Base-by-base conservation (phyloP, 805 yeast genomes). In the Cyberlindnera suaveolens region DNA sequence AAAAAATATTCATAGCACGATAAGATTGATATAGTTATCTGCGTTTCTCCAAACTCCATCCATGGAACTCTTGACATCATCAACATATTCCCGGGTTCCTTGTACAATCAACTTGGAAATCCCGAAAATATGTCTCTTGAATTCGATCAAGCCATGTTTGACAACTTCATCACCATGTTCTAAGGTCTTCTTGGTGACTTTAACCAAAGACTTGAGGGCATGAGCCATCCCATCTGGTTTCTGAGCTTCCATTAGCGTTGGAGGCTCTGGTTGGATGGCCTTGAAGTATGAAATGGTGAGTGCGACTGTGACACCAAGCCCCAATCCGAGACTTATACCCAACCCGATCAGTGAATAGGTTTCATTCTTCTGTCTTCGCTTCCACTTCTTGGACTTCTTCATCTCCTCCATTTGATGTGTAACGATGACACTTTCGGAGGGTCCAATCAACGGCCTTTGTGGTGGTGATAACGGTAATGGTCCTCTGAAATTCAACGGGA, bases 231-330 rank as follows among this genome's bases (percentile, higher is more conserved):
- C 38, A 11, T 32, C 29, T 13, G 39, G 30, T 5, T 26, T n/a
- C 11, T 18, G 27, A 30, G 13, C 38, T 19, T 36, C 42, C 15
- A 38, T 16, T 20, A 49, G 36, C 15, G 16, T 19, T 16, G 34
- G 33, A 6, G 35, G 11, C 17, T 32, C 37, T 23, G 27, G 27
- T 16, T 20, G 34, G 15, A 31, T 26, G 5, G 48, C 35, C 4
- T 39, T 40, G 33, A 39, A 30, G 35, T 43, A 48, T 3, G 49
- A 29, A 0, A 50, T 15, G 5, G 54, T 19, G 4, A 47, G n/a
- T 3, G 56, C 59, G 7, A 58, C 39, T 1, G 57, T 42, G 13
- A 55, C 33, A 4, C 62, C 62, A 31, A 56, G 52, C 0, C 62
- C 61, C 39, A 56, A 39, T 0, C 61, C 62, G 13, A 57, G 30